Conservation (phyloP, 2,329 filamentous ascomycete genomes). For the Colletotrichum paranaense region DNA sequence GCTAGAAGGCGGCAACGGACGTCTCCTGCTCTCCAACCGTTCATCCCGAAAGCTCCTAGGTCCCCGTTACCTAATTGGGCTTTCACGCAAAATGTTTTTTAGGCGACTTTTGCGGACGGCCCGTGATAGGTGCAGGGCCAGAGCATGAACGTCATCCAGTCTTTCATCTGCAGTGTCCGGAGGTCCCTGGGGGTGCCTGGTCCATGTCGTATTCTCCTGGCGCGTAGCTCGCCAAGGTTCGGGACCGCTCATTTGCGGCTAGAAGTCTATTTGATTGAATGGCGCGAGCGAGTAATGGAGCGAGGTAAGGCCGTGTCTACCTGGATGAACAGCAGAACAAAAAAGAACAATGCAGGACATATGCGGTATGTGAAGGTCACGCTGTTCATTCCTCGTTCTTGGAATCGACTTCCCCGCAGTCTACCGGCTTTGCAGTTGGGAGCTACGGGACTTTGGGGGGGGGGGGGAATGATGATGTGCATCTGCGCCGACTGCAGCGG, state of each 20-base stretch:
- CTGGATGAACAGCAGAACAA: not conserved
- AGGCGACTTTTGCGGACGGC: not conserved
- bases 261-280: constrained; percentile 18
- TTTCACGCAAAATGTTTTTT: not conserved
- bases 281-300: constrained; percentile 32
- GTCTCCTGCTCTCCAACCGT: constrained; percentile 15
- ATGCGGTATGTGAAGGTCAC: not conserved
- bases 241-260: constrained; percentile 1
- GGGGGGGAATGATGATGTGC: constrained; percentile 1
- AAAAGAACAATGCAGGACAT: not conserved
- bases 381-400: not conserved
- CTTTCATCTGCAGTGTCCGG: constrained; percentile 18
- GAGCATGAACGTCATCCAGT: constrained; percentile 26
- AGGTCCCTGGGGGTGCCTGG: constrained; percentile 6
- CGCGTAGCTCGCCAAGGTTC: constrained; percentile 2
- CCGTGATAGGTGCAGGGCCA: constrained; percentile 5
- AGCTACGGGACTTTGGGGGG: not conserved
- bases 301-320: constrained; percentile 18
- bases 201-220: constrained; percentile 7
- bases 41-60: constrained; percentile 6
- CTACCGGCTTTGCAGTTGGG: not conserved
- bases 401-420: constrained; percentile 17
- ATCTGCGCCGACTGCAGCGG: not conserved
- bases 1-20: not conserved
- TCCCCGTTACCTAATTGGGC: not conserved